A percentile compares a stretch with the other conserved stretches of the same genome.
phyloP scores from a whole-genome alignment of 345 rosid species.

The Populus simonii region DNA sequence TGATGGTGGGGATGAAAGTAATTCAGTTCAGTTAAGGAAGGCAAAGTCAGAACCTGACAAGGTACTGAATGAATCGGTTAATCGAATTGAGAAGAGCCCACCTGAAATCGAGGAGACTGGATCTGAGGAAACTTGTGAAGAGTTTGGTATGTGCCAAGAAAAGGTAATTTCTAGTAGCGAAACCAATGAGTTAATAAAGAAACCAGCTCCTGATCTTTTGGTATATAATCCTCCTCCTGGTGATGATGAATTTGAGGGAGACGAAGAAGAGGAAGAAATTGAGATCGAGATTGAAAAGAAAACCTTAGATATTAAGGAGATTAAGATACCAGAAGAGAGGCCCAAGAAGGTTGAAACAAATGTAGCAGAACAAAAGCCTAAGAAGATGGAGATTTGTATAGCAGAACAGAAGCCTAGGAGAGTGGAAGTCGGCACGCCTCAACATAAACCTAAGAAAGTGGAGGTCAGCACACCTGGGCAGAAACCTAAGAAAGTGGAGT shows the following conservation, averaged over 20 bases:
- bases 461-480: constrained; percentile 7
- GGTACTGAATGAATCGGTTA: constrained; percentile 21
- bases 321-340: constrained; percentile 32
- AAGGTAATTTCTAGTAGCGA: constrained; percentile 31
- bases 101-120: constrained; percentile 24
- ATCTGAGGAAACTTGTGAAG: constrained; percentile 48
- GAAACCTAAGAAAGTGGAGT: constrained; percentile 10
- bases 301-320: constrained; percentile 53
- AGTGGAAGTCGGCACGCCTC: background rate
- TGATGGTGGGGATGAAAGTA: constrained; percentile 11
- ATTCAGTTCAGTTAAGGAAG: constrained; percentile 23
- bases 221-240: background rate
- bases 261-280: constrained; percentile 29
- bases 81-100: constrained; percentile 30
- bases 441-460: background rate
- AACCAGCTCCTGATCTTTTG: constrained; percentile 7
- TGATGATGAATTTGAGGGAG: constrained; percentile 27
- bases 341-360: constrained; percentile 8
- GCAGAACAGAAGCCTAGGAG: constrained; percentile 19
- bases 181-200: constrained; percentile 11
- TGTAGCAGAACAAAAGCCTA: constrained; percentile 19
- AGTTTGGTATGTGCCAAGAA: constrained; percentile 55
- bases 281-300: constrained; percentile 33
- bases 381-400: background rate
- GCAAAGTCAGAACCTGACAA: constrained; percentile 25